These are phyloP conservation scores for Flaveria brownii DNA, from an alignment of 129 eudicot genomes.

Conservation along the genomic window DNA sequence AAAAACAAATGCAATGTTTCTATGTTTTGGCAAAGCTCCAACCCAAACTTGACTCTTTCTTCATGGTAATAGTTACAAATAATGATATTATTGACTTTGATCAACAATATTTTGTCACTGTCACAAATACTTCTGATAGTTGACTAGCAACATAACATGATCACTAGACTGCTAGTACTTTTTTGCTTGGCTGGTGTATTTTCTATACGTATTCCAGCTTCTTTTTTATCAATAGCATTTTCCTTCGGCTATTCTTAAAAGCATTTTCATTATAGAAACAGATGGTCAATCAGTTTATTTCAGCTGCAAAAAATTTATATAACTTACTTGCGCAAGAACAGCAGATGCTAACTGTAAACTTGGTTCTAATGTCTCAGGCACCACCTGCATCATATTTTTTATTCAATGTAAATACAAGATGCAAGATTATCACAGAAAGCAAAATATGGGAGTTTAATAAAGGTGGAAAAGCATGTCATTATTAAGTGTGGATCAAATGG, in stretches of 20 bases:
- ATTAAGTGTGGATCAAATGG: constrained; percentile 1
- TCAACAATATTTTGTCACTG: background rate
- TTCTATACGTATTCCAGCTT: background rate
- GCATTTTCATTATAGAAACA: background rate
- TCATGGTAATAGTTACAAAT: background rate
- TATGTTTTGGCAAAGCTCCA: constrained; percentile 6
- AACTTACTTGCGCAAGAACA: constrained; percentile 94
- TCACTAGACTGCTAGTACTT: background rate
- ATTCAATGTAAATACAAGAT: constrained; percentile 13
- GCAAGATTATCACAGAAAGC: constrained; percentile 6
- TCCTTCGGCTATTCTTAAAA: background rate
- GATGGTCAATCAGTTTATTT: background rate
- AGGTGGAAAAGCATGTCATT: constrained; percentile 4
- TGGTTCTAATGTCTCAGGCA: constrained; percentile 97
- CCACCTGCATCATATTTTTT: constrained; percentile 61
- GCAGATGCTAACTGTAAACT: constrained; percentile 97
- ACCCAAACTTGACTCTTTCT: background rate
- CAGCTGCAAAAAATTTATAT: constrained; percentile 1
- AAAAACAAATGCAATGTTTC: constrained; percentile 8
- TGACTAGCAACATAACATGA: background rate
- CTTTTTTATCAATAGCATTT: background rate
- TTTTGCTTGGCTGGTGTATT: background rate
- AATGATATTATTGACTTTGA: background rate
- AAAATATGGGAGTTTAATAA: background rate
- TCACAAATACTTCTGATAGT: background rate